Percentiles rank a stretch among this genome's conserved stretches.
phyloP scores from a whole-genome alignment of 331 rosid genomes.

The Saraca asoca region DNA sequence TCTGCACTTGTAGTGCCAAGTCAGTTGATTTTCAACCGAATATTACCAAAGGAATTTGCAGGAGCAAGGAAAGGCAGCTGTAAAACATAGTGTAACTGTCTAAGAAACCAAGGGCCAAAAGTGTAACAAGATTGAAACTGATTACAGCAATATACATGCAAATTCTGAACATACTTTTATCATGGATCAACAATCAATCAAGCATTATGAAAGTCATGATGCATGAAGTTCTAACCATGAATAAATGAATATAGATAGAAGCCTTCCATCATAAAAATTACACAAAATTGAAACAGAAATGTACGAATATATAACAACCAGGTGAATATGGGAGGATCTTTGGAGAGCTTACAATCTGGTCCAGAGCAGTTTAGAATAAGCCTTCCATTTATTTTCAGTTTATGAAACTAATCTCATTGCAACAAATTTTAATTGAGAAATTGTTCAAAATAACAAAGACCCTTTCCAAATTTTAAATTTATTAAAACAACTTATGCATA shows the following conservation, averaged over 20 bases:
- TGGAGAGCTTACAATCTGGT: slow-evolving; percentile 2
- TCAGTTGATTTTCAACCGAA: slow-evolving; percentile 18
- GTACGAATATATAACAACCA: too few species aligned
- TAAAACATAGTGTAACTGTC: slow-evolving; percentile 8
- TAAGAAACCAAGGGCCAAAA: background rate
- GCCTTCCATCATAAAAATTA: too few species aligned
- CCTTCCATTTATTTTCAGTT: slow-evolving; percentile 9
- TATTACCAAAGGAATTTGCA: background rate
- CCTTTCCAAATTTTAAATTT: background rate
- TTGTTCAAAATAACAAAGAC: background rate
- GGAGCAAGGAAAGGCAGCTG: slow-evolving; percentile 16
- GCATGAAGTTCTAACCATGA: slow-evolving; percentile 6
- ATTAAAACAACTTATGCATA: background rate
- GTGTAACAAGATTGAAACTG: slow-evolving; percentile 1
- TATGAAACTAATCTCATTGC: background rate
- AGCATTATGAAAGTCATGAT: background rate
- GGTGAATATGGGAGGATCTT: background rate
- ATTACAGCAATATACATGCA: background rate
- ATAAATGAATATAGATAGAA: background rate
- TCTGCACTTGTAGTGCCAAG: slow-evolving; percentile 1
- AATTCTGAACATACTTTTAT: slow-evolving; percentile 1
- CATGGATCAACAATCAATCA: slow-evolving; percentile 1
- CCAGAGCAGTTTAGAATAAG: slow-evolving; percentile 13
- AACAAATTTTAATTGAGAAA: slow-evolving; percentile 5
- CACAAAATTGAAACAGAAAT: too few species aligned